Percentiles rank a stretch among this genome's conserved stretches.
phyloP scores from a whole-genome alignment of 2,329 filamentous ascomycete species.

The Monilinia vaccinii-corymbosi region DNA sequence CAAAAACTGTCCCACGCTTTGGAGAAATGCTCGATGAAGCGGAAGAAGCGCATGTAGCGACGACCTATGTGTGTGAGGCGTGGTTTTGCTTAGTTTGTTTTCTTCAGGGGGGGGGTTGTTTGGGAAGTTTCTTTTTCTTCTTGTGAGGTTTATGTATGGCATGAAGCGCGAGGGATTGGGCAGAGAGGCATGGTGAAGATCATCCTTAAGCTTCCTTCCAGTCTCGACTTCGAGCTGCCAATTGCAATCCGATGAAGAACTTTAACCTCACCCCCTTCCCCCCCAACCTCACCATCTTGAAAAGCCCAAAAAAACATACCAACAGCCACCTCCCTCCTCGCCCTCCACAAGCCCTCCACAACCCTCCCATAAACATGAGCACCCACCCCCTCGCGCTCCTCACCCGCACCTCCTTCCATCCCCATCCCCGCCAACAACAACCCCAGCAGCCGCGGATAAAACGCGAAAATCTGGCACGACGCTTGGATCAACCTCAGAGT shows the following conservation, averaged over 20 bases:
- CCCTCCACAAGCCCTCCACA: too few species aligned
- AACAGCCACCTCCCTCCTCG: constrained; percentile 34
- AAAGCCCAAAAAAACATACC: constrained; percentile 27
- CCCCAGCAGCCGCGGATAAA: constrained; percentile 30
- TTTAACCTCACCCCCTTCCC: too few species aligned
- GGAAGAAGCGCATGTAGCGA: constrained; percentile 59
- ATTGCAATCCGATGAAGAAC: not conserved
- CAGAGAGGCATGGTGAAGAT: too few species aligned
- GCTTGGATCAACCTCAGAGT: constrained; percentile 49
- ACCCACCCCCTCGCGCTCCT: constrained; percentile 17
- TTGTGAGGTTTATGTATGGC: not conserved
- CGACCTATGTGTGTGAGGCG: constrained; percentile 33
- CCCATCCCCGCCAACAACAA: constrained; percentile 23
- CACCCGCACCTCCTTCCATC: constrained; percentile 18
- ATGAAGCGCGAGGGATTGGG: not conserved
- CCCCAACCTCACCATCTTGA: not conserved
- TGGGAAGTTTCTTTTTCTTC: not conserved
- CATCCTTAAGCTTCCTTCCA: not conserved
- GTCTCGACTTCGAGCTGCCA: not conserved
- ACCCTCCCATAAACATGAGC: constrained; percentile 18
- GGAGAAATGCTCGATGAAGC: constrained; percentile 53
- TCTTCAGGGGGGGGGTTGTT: not conserved
- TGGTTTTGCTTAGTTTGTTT: not conserved
- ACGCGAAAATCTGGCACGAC: constrained; percentile 38
- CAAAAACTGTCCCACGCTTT: constrained; percentile 38